Conservation (phyloP, 352 stramenopile genomes). For the Blastocystis sp. region DNA sequence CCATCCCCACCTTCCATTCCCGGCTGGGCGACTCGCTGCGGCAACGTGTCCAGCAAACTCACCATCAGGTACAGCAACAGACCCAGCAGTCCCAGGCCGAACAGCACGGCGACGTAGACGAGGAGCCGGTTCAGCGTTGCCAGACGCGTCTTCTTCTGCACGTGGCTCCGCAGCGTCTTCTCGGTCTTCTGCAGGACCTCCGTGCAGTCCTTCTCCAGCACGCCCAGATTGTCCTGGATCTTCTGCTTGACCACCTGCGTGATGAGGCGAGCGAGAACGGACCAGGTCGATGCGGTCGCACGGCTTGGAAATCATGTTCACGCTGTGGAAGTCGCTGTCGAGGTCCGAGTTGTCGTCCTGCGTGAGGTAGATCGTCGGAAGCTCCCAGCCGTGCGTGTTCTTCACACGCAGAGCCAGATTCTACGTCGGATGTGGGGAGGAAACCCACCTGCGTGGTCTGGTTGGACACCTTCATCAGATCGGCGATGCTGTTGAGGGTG, state of each 20-base stretch:
- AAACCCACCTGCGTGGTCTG: constrained; percentile 64
- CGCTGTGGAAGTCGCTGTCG: constrained; percentile 57
- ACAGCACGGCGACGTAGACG: not conserved
- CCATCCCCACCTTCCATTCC: not conserved
- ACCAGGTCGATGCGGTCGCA: constrained; percentile 65
- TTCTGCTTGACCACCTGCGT: constrained; percentile 67
- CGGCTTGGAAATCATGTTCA: constrained; percentile 30
- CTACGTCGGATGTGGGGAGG: constrained; percentile 60
- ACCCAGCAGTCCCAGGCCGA: not conserved
- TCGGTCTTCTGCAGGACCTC: constrained; percentile 11
- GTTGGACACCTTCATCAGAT: constrained; percentile 68
- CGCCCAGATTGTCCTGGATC: constrained; percentile 66
- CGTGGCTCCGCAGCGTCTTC: constrained; percentile 47
- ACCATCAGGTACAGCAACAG: constrained; percentile 7
- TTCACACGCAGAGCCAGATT: constrained; percentile 63
- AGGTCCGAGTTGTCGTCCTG: constrained; percentile 54
- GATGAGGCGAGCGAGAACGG: constrained; percentile 59
- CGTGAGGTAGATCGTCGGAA: constrained; percentile 65
- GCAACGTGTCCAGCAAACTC: not conserved
- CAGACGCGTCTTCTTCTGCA: not conserved
- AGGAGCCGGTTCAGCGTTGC: not conserved
- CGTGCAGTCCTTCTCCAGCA: constrained; percentile 61
- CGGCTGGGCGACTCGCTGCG: not conserved
- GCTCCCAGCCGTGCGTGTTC: constrained; percentile 67
- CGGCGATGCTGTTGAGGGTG: constrained; percentile 65